Evolutionary conservation across 148 eudicot genomes (phyloP), one percentile per base, ranked within the genome.

Genomic region (Bassia scoparia): DNA sequence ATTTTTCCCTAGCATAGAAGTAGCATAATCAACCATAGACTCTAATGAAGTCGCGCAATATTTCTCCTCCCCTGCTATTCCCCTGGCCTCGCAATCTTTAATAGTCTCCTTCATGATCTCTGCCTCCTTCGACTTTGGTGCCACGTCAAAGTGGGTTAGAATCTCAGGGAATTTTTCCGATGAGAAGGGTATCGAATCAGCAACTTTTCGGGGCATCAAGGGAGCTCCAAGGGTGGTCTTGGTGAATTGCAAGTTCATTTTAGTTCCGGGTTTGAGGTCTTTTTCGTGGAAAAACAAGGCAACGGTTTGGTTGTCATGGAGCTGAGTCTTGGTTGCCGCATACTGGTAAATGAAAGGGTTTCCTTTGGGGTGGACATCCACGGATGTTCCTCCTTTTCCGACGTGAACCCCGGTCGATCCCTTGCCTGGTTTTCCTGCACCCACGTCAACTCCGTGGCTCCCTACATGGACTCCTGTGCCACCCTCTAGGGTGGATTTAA

Each of bases 21-120:
- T 70, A 23, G 78, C 69, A 73, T 81, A 91, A 70, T 91, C 94
- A 14, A 91, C 70, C 94, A 91, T 91, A 2, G 88, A 77, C 74
- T 91, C 97, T 46, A 91, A 48, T 3, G 97, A 91, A 33, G 97
- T 89, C 0, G 91, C 86, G 44, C 97, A 91, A 26, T 76, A 81
- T 71, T 83, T 87, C 62, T 84, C 83, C 59, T 89, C 90, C 4
- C 86, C 85, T 9, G 72, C n/a, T 7, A 81, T 66, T 14, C 70
- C 84, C 16, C 67, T 77, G 30, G 76, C 75, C 71, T 91, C 91
- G 12, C 97, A 89, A 30, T 78, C 82, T 18, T 75, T 67, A 24
- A 91, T 64, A 0, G 94, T 86, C 31, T 82, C 75, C 54, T 80
- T 76, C 65, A 91, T 81, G 8, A 24, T 34, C 15, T 74, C 68